A percentile compares a stretch with the other conserved stretches of the same genome.
Evolutionary conservation across 495 filamentous ascomycete genomes (phyloP).

Genomic region (Thermochaetoides thermophila): DNA sequence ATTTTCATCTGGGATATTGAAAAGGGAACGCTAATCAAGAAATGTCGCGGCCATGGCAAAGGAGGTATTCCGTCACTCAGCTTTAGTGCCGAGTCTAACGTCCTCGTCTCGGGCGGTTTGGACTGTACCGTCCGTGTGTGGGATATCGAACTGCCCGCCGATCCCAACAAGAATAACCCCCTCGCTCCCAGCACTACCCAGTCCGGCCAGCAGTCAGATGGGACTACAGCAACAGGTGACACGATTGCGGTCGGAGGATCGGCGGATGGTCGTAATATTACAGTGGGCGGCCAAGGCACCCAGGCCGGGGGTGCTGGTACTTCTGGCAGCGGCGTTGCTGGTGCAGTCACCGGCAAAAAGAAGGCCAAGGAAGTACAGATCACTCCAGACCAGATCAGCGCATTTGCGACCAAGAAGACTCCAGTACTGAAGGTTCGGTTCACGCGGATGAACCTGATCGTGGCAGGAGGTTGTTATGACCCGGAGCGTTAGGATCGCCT

Average conservation of each 20-base stretch:
- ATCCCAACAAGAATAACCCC: slow-evolving; percentile 25
- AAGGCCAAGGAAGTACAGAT: slow-evolving; percentile 82
- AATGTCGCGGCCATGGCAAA: slow-evolving; percentile 84
- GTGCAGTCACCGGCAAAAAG: slow-evolving; percentile 50
- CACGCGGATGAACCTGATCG: slow-evolving; percentile 80
- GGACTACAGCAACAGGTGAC: slow-evolving; percentile 30
- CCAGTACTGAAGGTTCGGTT: slow-evolving; percentile 89
- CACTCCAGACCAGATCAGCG: slow-evolving; percentile 81
- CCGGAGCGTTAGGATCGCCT: slow-evolving; percentile 22
- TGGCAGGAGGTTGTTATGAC: slow-evolving; percentile 72
- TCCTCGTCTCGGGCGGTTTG: slow-evolving; percentile 78
- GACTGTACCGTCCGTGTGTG: slow-evolving; percentile 87
- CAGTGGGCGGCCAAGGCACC: slow-evolving; percentile 20
- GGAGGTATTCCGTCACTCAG: slow-evolving; percentile 85
- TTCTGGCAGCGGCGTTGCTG: slow-evolving; percentile 22
- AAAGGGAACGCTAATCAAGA: slow-evolving; percentile 68
- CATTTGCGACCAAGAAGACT: slow-evolving; percentile 89
- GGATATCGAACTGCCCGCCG: slow-evolving; percentile 60
- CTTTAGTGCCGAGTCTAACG: slow-evolving; percentile 78
- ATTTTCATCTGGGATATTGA: slow-evolving; percentile 91
- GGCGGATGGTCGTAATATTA: slow-evolving; percentile 19
- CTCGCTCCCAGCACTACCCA: slow-evolving; percentile 27
- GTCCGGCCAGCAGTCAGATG: slow-evolving; percentile 42
- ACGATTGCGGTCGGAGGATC: slow-evolving; percentile 34
- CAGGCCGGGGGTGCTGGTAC: slow-evolving; percentile 13